Percentiles rank a stretch among this genome's conserved stretches.
These are phyloP conservation scores for Talaromyces adpressus DNA, from an alignment of 495 filamentous ascomycete species.

Conservation along the genomic window DNA sequence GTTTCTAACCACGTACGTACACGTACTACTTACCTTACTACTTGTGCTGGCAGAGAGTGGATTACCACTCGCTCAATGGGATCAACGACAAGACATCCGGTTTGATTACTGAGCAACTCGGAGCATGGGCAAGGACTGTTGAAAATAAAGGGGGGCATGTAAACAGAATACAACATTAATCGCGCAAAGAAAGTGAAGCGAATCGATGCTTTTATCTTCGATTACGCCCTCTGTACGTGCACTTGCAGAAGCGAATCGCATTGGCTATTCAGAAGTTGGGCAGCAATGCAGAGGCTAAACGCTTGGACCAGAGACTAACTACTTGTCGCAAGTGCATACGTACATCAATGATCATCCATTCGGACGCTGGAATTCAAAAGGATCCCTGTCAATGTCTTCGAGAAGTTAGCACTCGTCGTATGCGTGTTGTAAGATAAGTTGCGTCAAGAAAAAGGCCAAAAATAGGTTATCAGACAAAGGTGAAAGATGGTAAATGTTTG, in stretches of 20 bases:
- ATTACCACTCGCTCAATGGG: background rate
- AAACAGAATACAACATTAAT: background rate
- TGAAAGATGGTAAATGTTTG: conserved; percentile 43
- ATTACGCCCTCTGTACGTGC: background rate
- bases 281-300: conserved; percentile 29
- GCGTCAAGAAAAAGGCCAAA: background rate
- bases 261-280: conserved; percentile 27
- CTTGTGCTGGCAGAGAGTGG: background rate
- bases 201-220: background rate
- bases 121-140: background rate
- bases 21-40: background rate
- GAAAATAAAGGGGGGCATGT: background rate
- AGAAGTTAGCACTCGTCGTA: conserved; percentile 1
- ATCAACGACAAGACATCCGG: background rate
- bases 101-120: background rate
- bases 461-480: conserved; percentile 30
- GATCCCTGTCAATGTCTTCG: background rate
- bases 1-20: background rate
- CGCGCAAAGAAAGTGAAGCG: background rate
- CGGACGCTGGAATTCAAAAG: background rate
- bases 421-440: background rate
- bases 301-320: background rate
- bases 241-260: background rate
- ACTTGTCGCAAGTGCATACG: background rate
- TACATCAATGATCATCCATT: background rate